A percentile compares a stretch with the other conserved stretches of the same genome.
Conservation (phyloP, 495 filamentous ascomycete species). For the Acidiella bohemica region DNA sequence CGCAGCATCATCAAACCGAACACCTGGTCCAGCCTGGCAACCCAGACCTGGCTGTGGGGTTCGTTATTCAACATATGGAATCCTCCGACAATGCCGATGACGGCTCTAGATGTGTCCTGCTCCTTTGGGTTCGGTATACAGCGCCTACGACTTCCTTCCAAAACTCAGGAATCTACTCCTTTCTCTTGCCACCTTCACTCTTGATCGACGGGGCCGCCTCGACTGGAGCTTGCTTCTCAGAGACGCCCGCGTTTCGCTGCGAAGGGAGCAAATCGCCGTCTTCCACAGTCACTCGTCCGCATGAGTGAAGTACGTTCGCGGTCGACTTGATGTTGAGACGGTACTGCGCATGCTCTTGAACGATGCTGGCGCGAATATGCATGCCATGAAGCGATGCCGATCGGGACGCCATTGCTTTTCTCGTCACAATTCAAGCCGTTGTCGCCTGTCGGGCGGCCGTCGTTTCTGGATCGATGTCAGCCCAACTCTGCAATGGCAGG, state of each 20-base stretch:
- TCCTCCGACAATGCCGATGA: no score
- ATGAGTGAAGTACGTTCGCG: constrained; percentile 12
- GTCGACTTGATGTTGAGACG: constrained; percentile 1
- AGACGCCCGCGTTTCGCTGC: not conserved
- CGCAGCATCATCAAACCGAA: no score
- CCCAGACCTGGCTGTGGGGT: no score
- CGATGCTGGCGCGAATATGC: constrained; percentile 1
- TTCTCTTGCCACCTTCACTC: not conserved
- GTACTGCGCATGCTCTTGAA: constrained; percentile 3
- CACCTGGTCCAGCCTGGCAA: no score
- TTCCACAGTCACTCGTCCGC: constrained; percentile 3
- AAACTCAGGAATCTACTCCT: not conserved
- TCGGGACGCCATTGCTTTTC: not conserved
- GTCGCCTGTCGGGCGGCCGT: constrained; percentile 3
- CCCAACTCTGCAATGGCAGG: not conserved
- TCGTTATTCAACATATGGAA: no score
- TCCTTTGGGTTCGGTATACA: no score
- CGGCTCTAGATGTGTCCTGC: no score
- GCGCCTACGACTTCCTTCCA: not conserved
- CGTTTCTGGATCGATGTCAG: not conserved
- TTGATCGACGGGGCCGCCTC: not conserved
- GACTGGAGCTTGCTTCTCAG: not conserved
- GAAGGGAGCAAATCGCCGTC: not conserved
- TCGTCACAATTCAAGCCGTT: not conserved
- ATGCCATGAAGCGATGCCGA: not conserved